Evolutionary conservation across 1,139 yeast genomes (phyloP).

Genomic region (Kodamaea plutei): DNA sequence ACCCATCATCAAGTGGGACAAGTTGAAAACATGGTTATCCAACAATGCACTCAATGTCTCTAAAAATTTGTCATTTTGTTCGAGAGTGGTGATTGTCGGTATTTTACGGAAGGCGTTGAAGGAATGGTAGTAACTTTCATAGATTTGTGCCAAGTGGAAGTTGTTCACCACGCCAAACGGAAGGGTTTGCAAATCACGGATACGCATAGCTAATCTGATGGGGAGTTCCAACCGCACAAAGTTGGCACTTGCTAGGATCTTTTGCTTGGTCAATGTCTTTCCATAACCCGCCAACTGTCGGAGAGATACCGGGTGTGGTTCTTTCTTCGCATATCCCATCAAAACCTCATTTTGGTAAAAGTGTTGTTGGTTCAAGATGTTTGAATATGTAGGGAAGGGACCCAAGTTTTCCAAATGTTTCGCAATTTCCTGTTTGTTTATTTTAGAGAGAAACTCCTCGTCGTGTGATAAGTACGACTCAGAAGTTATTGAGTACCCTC

Average conservation of each 20-base stretch:
- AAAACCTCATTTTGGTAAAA: constrained; percentile 82
- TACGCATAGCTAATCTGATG: constrained; percentile 73
- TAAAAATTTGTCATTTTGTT: constrained; percentile 75
- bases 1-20: constrained; percentile 91
- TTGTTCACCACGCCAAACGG: constrained; percentile 86
- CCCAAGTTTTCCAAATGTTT: constrained; percentile 38
- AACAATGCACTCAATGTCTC: constrained; percentile 56
- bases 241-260: constrained; percentile 76
- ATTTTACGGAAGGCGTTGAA: constrained; percentile 80
- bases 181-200: constrained; percentile 71
- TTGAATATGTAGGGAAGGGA: constrained; percentile 43
- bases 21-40: constrained; percentile 72
- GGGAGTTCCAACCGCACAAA: constrained; percentile 85
- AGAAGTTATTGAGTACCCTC: constrained; percentile 10
- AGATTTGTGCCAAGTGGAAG: constrained; percentile 79
- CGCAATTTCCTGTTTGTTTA: constrained; percentile 38
- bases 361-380: constrained; percentile 59
- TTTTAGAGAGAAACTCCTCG: constrained; percentile 20
- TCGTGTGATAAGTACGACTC: constrained; percentile 14
- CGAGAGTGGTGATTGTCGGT: constrained; percentile 59
- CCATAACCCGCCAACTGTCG: constrained; percentile 90
- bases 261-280: constrained; percentile 69
- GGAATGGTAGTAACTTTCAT: constrained; percentile 83
- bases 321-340: constrained; percentile 56
- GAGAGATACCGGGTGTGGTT: constrained; percentile 86